Conservation (phyloP, 192 early-diverging fungal genomes). For the Pilobolus umbonatus region DNA sequence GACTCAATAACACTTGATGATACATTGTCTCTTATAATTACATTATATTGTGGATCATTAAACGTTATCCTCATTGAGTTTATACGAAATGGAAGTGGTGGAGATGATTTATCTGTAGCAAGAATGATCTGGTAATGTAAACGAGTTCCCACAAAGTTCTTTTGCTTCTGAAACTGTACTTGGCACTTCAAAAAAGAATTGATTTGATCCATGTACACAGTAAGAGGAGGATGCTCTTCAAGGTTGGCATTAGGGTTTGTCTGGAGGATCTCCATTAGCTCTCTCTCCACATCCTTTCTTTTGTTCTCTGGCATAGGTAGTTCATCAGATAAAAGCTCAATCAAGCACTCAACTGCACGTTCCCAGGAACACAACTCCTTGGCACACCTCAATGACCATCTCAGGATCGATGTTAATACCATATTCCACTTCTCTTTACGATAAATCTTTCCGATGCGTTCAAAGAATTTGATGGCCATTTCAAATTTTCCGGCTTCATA, state of each 20-base stretch:
- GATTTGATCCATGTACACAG: conserved; percentile 57
- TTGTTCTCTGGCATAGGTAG: conserved; percentile 26
- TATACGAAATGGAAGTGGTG: conserved; percentile 45
- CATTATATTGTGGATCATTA: conserved; percentile 52
- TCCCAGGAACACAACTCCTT: conserved; percentile 57
- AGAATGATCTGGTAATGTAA: conserved; percentile 60
- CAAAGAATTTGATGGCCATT: conserved; percentile 85
- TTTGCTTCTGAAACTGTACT: conserved; percentile 41
- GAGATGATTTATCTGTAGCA: conserved; percentile 32
- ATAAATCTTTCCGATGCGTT: conserved; percentile 83
- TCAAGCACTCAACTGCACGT: conserved; percentile 55
- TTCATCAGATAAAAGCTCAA: conserved; percentile 62
- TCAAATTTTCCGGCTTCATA: conserved; percentile 71
- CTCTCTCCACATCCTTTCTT: conserved; percentile 35
- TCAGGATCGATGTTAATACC: conserved; percentile 64
- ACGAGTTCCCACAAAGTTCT: conserved; percentile 51
- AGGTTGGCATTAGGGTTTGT: conserved; percentile 24
- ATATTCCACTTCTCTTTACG: conserved; percentile 79
- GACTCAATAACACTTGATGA: not conserved
- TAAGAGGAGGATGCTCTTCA: conserved; percentile 22
- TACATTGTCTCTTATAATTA: conserved; percentile 35
- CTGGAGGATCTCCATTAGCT: conserved; percentile 28
- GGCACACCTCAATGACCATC: conserved; percentile 66
- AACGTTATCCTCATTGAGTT: conserved; percentile 51
- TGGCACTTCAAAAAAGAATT: conserved; percentile 52